phyloP scores from a whole-genome alignment of 2,329 filamentous ascomycete species.

The Graphilbum fragrans region DNA sequence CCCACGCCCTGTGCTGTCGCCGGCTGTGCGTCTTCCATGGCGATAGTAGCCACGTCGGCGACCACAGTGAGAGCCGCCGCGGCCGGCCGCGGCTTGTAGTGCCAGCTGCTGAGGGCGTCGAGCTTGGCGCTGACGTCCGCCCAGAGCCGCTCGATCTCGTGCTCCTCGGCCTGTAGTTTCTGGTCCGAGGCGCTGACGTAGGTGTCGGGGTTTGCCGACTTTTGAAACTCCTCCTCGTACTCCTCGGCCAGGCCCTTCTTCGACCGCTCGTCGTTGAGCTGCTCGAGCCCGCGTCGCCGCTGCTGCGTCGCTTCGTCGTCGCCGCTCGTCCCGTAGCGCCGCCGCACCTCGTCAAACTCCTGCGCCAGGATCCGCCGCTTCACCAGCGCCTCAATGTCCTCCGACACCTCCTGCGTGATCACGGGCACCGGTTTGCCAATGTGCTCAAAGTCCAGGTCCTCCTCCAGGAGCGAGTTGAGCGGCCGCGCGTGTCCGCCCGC shows the following conservation, averaged over 20 bases:
- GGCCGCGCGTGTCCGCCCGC: conserved; percentile 72
- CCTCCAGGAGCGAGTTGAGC: conserved; percentile 81
- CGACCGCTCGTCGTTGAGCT: conserved; percentile 79
- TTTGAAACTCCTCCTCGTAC: conserved; percentile 87
- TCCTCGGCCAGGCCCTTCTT: conserved; percentile 79
- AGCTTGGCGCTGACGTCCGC: conserved; percentile 67
- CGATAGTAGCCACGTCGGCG: conserved; percentile 78
- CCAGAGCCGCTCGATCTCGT: conserved; percentile 75
- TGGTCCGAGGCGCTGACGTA: conserved; percentile 76
- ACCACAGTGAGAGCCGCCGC: conserved; percentile 77
- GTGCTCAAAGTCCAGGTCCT: conserved; percentile 93
- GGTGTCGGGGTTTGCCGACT: conserved; percentile 60
- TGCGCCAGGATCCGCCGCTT: conserved; percentile 82
- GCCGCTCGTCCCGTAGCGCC: conserved; percentile 56
- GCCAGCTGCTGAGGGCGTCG: conserved; percentile 83
- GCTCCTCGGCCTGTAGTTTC: conserved; percentile 69
- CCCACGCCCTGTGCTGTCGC: conserved; percentile 64
- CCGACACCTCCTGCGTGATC: conserved; percentile 81
- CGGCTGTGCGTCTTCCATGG: conserved; percentile 92
- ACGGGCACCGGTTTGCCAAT: conserved; percentile 90
- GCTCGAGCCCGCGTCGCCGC: conserved; percentile 59
- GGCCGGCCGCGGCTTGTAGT: conserved; percentile 84
- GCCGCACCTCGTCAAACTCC: conserved; percentile 85
- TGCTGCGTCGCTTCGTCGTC: conserved; percentile 25
- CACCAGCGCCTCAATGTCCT: conserved; percentile 86